phyloP scores from a whole-genome alignment of 352 stramenopile genomes.

The Globisporangium abappressorium region DNA sequence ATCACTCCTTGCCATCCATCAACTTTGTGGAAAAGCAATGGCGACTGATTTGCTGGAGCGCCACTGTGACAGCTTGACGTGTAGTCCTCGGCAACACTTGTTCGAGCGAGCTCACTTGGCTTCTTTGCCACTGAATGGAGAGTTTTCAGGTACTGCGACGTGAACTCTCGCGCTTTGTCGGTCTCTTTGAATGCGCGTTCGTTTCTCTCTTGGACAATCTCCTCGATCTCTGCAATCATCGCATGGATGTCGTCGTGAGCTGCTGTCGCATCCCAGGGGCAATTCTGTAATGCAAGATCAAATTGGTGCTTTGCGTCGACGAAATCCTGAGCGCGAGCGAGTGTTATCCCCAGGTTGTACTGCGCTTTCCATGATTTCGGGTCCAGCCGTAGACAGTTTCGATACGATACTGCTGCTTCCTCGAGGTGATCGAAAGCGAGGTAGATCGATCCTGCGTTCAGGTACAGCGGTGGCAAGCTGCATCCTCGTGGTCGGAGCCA shows the following conservation, averaged over 20 bases:
- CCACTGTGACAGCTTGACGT: conserved; percentile 17
- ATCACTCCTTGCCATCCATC: conserved; percentile 39
- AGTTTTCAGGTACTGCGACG: conserved; percentile 40
- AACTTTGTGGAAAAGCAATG: conserved; percentile 30
- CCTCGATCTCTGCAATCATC: conserved; percentile 51
- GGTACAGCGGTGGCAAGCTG: conserved; percentile 33
- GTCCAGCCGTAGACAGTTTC: conserved; percentile 40
- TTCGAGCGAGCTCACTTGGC: not conserved
- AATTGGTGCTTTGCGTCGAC: conserved; percentile 45
- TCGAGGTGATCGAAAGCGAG: conserved; percentile 45
- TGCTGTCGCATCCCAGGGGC: conserved; percentile 12
- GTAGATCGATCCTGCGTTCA: conserved; percentile 58
- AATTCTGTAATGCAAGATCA: conserved; percentile 23
- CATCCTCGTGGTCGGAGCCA: conserved; percentile 33
- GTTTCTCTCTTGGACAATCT: conserved; percentile 33
- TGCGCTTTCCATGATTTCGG: conserved; percentile 37
- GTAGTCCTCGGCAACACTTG: conserved; percentile 20
- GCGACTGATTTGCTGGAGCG: conserved; percentile 4
- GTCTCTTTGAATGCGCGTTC: conserved; percentile 29
- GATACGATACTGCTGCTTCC: conserved; percentile 50
- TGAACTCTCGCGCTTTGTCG: conserved; percentile 40
- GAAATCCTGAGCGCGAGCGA: conserved; percentile 46
- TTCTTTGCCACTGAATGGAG: conserved; percentile 22
- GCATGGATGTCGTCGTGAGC: conserved; percentile 18
- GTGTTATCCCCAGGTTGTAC: conserved; percentile 48